Percentiles rank a stretch among this genome's conserved stretches.
These are phyloP conservation scores for Coccomyxa subellipsoidea DNA, from an alignment of 163 green algal species.

Conservation along the genomic window DNA sequence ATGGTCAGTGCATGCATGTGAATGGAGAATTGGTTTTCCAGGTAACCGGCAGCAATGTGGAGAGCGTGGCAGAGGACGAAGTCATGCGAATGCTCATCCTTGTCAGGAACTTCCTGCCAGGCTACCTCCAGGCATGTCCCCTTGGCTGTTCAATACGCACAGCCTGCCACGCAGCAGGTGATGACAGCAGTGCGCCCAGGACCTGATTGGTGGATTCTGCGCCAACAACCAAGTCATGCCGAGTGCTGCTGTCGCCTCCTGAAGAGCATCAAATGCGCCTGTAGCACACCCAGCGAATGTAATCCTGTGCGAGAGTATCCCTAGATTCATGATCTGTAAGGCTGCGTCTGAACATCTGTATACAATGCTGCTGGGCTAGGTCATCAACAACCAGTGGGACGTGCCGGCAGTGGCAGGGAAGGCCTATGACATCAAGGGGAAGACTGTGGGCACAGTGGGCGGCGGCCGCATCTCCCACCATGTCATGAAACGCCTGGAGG, in stretches of 20 bases:
- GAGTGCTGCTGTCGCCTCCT: no score
- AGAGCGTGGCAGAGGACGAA: conserved; percentile 34
- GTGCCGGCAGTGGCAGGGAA: conserved; percentile 6
- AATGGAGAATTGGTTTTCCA: not conserved
- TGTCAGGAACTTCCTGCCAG: conserved; percentile 32
- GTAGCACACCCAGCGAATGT: no score
- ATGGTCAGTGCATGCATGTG: no score
- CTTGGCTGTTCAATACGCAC: no score
- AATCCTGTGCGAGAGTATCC: no score
- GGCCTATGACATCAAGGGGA: conserved; percentile 29
- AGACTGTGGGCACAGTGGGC: conserved; percentile 28
- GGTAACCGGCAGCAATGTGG: conserved; percentile 29
- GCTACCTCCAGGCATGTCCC: conserved; percentile 22
- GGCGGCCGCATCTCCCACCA: conserved; percentile 21
- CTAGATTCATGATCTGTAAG: no score
- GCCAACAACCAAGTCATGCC: no score
- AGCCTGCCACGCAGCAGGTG: no score
- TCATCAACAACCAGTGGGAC: conserved; percentile 16
- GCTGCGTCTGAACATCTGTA: no score
- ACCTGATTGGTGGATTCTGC: no score
- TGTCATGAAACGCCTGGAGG: conserved; percentile 27
- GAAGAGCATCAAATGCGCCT: not conserved
- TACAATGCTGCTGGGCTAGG: not conserved
- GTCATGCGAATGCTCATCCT: conserved; percentile 27
- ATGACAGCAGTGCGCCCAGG: no score